Conservation (phyloP, 1,139 yeast species). For the Candida tunisiensis region DNA sequence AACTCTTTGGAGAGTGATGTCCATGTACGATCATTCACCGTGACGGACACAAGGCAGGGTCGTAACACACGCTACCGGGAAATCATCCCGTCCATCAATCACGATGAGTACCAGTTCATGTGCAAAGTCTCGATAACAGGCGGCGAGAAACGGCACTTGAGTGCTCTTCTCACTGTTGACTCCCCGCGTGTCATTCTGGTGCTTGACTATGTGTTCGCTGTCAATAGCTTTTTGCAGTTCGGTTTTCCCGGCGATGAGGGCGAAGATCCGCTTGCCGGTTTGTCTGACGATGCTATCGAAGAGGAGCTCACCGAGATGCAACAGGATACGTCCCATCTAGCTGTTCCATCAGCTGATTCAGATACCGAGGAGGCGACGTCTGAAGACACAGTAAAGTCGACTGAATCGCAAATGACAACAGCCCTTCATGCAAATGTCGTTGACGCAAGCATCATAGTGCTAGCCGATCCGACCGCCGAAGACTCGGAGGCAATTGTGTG, state of each 20-base stretch:
- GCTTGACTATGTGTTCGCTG: conserved; percentile 65
- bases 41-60: conserved; percentile 50
- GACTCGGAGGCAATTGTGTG: conserved; percentile 83
- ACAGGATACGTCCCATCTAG: conserved; percentile 4
- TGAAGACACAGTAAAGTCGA: conserved; percentile 3
- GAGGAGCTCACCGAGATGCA: conserved; percentile 3
- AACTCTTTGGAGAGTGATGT: conserved; percentile 44
- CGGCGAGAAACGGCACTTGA: conserved; percentile 24
- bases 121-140: conserved; percentile 31
- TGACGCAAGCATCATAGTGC: conserved; percentile 61
- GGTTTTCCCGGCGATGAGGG: too few species aligned
- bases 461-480: conserved; percentile 59
- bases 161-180: conserved; percentile 51
- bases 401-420: conserved; percentile 8
- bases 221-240: conserved; percentile 43
- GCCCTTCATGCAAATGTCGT: conserved; percentile 52
- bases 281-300: neutral
- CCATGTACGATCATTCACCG: conserved; percentile 55
- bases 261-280: too few species aligned
- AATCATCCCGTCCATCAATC: conserved; percentile 55
- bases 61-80: conserved; percentile 59
- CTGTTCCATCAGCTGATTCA: conserved; percentile 4
- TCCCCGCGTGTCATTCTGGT: conserved; percentile 74
- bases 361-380: conserved; percentile 7
- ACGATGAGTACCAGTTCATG: conserved; percentile 56